Base-by-base conservation (phyloP, 345 rosid genomes). In the Excoecaria cochinchinensis region DNA sequence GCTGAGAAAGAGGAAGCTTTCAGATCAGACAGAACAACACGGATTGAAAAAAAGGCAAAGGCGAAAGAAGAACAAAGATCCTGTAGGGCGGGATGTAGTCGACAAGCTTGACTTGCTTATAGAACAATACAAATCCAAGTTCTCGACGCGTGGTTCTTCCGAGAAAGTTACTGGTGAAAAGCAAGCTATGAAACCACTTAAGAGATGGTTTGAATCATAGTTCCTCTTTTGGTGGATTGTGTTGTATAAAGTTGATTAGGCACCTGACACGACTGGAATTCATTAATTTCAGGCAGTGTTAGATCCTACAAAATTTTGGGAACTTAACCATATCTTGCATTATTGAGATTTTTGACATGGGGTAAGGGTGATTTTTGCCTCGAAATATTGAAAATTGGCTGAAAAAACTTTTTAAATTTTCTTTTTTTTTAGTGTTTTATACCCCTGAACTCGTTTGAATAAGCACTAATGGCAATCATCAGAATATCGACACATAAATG, bases 81-180 rank as follows among this genome's bases (percentile, higher is more conserved):
- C 85, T 22, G 65, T 76, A 31, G 90, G 88, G 36, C 65, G 74
- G 50, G 97, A 90, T 15, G 86, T 67, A 17, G 82, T 74, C 0
- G 97, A 91, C 83, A 87, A 86, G 75, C 92, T 91, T 1, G 98
- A 95, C 78, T 46, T 81, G 83, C 74, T 91, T 85, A 86, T 91
- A 8, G 91, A 91, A 77, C 86, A 80, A 71, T 91, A 95, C 82
- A 86, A 73, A 70, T 78, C 89, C 5, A 95, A 91, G 82, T 93
- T 88, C 80, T 78, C 92, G 0, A 91, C 81, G 81, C 91, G 66
- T 12, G 80, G 75, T 69, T 84, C 87, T 69, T 84, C 86, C 56
- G 82, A 83, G 75, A 85, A 81, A 82, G 17, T 82, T 4, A 88
- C 81, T 0, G 82, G 86, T 8, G 76, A 70, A 48, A 90, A 81